These are phyloP conservation scores for Curvularia sp. DNA, from an alignment of 2,329 filamentous ascomycete species.

Conservation along the genomic window DNA sequence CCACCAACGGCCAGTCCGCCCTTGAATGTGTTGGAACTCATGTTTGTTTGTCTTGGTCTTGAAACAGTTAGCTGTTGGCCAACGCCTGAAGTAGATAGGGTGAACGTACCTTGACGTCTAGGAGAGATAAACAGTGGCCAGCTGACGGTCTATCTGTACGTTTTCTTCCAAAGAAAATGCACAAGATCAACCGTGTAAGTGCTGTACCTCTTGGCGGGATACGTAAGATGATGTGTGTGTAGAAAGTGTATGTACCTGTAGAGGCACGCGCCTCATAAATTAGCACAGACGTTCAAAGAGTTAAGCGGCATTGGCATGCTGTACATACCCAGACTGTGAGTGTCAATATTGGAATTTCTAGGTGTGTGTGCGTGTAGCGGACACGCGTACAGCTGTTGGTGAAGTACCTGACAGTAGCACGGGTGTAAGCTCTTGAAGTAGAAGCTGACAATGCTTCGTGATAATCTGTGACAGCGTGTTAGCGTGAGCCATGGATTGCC, in stretches of 20 bases:
- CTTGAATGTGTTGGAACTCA: conserved; percentile 41
- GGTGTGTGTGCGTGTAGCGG: conserved; percentile 4
- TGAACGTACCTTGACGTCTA: conserved; percentile 25
- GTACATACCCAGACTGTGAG: too few species aligned
- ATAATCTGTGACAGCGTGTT: neutral
- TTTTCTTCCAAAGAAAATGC: conserved; percentile 18
- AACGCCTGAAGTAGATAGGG: neutral
- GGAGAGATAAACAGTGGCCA: conserved; percentile 8
- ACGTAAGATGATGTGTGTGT: conserved; percentile 24
- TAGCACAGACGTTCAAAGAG: conserved; percentile 14
- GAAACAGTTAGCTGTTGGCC: conserved; percentile 15
- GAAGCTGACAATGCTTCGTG: neutral
- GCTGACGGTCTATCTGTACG: conserved; percentile 9
- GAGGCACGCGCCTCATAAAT: conserved; percentile 20
- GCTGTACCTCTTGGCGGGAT: conserved; percentile 15
- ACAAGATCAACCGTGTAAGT: conserved; percentile 17
- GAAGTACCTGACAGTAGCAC: neutral
- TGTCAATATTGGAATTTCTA: too few species aligned
- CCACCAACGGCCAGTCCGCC: conserved; percentile 39
- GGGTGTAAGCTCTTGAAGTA: neutral
- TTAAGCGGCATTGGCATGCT: conserved; percentile 2
- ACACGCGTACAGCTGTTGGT: neutral
- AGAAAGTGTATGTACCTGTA: conserved; percentile 18
- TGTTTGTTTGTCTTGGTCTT: conserved; percentile 22
- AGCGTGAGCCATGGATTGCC: neutral